A percentile compares a stretch with the other conserved stretches of the same genome.
Evolutionary conservation across 164 flowering plant species (phyloP).

Genomic region (Vitis cinerea): DNA sequence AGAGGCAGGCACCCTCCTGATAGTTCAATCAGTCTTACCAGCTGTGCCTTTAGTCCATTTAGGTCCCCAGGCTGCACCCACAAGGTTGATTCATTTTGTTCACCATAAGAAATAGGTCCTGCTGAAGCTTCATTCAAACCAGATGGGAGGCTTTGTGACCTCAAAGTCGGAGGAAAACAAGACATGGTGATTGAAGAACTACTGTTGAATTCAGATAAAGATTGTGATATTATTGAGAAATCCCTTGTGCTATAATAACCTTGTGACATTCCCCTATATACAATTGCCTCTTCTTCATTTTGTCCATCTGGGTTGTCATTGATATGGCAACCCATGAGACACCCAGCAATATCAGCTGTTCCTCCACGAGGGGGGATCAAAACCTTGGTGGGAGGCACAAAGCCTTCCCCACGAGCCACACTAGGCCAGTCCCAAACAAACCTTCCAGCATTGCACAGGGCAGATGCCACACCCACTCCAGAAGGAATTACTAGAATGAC

Average conservation of each 20-base stretch:
- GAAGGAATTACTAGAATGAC: slow-evolving; percentile 88
- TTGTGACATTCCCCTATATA: slow-evolving; percentile 59
- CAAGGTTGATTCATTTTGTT: slow-evolving; percentile 34
- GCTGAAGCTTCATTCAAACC: slow-evolving; percentile 48
- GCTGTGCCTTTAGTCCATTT: slow-evolving; percentile 69
- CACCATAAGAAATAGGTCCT: slow-evolving; percentile 20
- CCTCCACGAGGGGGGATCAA: slow-evolving; percentile 36
- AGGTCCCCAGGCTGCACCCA: slow-evolving; percentile 93
- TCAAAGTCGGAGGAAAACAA: slow-evolving; percentile 32
- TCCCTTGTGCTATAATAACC: slow-evolving; percentile 47
- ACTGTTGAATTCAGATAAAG: slow-evolving; percentile 50
- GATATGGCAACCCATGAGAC: slow-evolving; percentile 43
- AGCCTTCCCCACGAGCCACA: slow-evolving; percentile 92
- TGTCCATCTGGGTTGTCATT: slow-evolving; percentile 44
- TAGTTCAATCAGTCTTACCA: slow-evolving; percentile 75
- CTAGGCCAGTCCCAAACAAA: slow-evolving; percentile 98
- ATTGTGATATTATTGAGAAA: slow-evolving; percentile 44
- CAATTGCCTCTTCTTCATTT: slow-evolving; percentile 79
- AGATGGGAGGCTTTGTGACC: slow-evolving; percentile 59
- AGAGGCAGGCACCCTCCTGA: slow-evolving; percentile 78
- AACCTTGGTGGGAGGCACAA: slow-evolving; percentile 55
- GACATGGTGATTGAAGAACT: slow-evolving; percentile 32
- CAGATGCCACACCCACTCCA: slow-evolving; percentile 81
- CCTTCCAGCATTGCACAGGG: slow-evolving; percentile 83
- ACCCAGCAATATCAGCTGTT: slow-evolving; percentile 38